Conservation (phyloP, 1,139 yeast species). For the Yamadazyma dendronema region DNA sequence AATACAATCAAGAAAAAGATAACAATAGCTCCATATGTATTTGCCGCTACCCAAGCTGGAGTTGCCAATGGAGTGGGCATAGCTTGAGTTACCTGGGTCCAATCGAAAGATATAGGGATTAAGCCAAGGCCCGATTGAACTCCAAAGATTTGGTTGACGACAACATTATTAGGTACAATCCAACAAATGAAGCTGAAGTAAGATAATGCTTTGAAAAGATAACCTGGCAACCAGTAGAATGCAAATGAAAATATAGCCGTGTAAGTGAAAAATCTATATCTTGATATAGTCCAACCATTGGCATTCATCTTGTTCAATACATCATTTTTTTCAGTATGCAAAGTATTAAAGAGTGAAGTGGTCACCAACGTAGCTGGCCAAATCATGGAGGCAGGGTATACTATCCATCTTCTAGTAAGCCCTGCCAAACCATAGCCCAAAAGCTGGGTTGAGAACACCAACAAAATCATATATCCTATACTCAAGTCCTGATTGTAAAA, state of each 20-base stretch:
- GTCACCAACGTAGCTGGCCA: constrained; percentile 60
- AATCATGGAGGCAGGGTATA: constrained; percentile 55
- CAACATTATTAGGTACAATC: constrained; percentile 31
- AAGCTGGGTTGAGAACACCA: constrained; percentile 53
- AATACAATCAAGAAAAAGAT: constrained; percentile 43
- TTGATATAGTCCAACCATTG: constrained; percentile 35
- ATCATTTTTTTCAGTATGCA: constrained; percentile 40
- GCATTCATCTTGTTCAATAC: constrained; percentile 18
- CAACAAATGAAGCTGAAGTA: constrained; percentile 39
- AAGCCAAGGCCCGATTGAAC: constrained; percentile 52
- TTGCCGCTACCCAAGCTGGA: constrained; percentile 30
- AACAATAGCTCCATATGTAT: constrained; percentile 33
- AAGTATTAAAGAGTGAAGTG: constrained; percentile 53
- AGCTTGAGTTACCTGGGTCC: constrained; percentile 32
- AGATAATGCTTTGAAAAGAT: constrained; percentile 31
- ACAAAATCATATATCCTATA: constrained; percentile 49
- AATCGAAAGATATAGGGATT: constrained; percentile 56
- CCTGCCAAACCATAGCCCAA: constrained; percentile 66
- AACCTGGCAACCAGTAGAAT: constrained; percentile 36
- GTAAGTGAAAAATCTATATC: constrained; percentile 26
- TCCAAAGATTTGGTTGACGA: constrained; percentile 57
- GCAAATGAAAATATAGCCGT: constrained; percentile 23
- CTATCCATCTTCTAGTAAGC: constrained; percentile 50
- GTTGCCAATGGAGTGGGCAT: constrained; percentile 26
- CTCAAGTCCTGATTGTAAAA: constrained; percentile 5